Evolutionary conservation across 1,139 yeast genomes (phyloP), one percentile per base, ranked within the genome.

Genomic region (Protomyces lactucae-debilis): DNA sequence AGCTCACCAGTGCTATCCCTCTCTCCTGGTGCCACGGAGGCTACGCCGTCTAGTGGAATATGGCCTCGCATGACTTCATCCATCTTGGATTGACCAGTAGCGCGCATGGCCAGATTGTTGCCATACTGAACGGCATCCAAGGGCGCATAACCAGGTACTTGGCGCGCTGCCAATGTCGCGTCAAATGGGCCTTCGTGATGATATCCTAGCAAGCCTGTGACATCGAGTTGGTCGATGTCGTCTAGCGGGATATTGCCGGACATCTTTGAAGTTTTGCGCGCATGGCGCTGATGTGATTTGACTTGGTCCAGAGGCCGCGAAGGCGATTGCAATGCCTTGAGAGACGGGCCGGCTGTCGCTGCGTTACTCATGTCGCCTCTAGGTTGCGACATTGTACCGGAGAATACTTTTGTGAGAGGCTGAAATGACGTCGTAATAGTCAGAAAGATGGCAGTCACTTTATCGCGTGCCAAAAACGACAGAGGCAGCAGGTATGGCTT

Each of bases 121-220:
- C 68, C 61, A 18, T 32, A 35, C 37, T 23, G 37, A 21, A 65
- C 64, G 9, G 69, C 69, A 12, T 67, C 69, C 36, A 68, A 36
- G 1, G 69, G 69, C 12, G 69, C 60, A 18, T 57, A 61, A n/a
- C 65, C 61, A 35, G 57, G 66, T 53, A n/a, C 65, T 57, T 45
- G 45, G 45, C 69, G 66, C 36, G 56, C 46, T 10, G 64, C 61
- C 52, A 65, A 45, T 14, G 70, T 59, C 2, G 68, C 65, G 35
- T 68, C 70, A 52, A 64, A 68, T 6, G 70, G 70, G 3, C 70
- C 70, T 43, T 66, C 69, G 57, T 68, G 70, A 39, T 67, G 69
- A 23, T 61, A 64, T 21, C 60, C 57, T 32, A 52, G 6, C 23
- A 52, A 36, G 40, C 45, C 43, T 12, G 55, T 16, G 16, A 28